phyloP scores from a whole-genome alignment of 2,329 filamentous ascomycete species.

The Hypoxylon sp. region DNA sequence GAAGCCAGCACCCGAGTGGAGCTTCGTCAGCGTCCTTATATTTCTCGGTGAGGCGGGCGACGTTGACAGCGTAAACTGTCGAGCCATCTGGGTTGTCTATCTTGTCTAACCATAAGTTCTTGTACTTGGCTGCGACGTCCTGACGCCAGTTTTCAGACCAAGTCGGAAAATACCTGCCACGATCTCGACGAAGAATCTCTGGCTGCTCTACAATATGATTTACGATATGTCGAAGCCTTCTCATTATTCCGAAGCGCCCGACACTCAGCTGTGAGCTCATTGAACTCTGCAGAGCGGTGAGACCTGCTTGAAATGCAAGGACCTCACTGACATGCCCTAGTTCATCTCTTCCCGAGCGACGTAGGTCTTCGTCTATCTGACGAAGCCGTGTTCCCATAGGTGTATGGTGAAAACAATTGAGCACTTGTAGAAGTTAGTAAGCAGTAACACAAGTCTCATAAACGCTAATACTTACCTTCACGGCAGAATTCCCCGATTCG shows the following conservation, averaged over 20 bases:
- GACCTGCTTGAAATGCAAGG: conserved; percentile 7
- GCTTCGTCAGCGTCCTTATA: conserved; percentile 1
- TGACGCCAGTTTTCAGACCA: not conserved
- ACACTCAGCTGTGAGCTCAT: not conserved
- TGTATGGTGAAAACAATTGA: not conserved
- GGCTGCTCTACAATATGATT: not conserved
- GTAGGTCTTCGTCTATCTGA: not conserved
- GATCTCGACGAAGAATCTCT: not conserved
- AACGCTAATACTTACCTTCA: not conserved
- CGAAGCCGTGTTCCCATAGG: not conserved
- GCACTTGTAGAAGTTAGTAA: not conserved
- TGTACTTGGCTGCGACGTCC: not conserved
- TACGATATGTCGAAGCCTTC: not conserved
- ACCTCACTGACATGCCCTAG: not conserved
- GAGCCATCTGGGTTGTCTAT: not conserved
- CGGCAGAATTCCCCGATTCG: not conserved
- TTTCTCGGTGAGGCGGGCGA: not conserved
- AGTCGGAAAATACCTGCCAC: not conserved
- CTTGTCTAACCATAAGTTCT: conserved; percentile 15
- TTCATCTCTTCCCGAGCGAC: not conserved
- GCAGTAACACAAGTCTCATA: not conserved
- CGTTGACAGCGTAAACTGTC: not conserved
- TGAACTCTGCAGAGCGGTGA: not conserved
- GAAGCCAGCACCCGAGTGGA: conserved; percentile 16
- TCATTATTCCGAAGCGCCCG: too few species aligned